phyloP scores from a whole-genome alignment of 2,329 filamentous ascomycete species.

The Trichophyton mentagrophytes region DNA sequence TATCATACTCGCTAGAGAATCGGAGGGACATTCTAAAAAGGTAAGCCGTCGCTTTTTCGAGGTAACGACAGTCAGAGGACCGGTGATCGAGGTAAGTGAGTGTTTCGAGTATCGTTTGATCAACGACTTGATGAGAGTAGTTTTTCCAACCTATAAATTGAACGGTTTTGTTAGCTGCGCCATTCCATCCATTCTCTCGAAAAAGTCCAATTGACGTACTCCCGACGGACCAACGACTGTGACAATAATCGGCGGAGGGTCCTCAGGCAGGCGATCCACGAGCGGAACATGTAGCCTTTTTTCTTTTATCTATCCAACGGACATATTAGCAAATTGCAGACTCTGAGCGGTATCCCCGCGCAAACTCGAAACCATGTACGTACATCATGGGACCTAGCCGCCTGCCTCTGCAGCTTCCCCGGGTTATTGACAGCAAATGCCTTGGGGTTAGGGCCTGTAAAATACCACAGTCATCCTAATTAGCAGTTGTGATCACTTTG shows the following conservation, averaged over 20 bases:
- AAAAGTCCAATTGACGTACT: conserved; percentile 37
- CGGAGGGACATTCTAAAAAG: conserved; percentile 88
- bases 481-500: neutral
- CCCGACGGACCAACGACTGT: conserved; percentile 90
- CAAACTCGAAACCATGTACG: conserved; percentile 11
- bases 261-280: conserved; percentile 88
- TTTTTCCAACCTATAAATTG: conserved; percentile 56
- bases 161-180: neutral
- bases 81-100: conserved; percentile 74
- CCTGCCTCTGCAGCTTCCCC: conserved; percentile 62
- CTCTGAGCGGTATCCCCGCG: neutral
- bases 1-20: conserved; percentile 91
- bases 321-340: neutral
- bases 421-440: conserved; percentile 77
- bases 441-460: conserved; percentile 65
- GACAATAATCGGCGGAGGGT: conserved; percentile 84
- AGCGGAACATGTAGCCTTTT: conserved; percentile 92
- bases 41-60: conserved; percentile 91
- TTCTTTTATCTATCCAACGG: conserved; percentile 63
- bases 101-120: conserved; percentile 94
- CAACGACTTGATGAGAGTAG: conserved; percentile 85
- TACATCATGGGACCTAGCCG: conserved; percentile 44
- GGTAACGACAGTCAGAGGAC: conserved; percentile 89
- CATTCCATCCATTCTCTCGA: neutral
- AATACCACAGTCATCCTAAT: neutral